Evolutionary conservation across 208 protist species (phyloP), one percentile per base, ranked within the genome.

Genomic region (Endotrypanum monterogeii): DNA sequence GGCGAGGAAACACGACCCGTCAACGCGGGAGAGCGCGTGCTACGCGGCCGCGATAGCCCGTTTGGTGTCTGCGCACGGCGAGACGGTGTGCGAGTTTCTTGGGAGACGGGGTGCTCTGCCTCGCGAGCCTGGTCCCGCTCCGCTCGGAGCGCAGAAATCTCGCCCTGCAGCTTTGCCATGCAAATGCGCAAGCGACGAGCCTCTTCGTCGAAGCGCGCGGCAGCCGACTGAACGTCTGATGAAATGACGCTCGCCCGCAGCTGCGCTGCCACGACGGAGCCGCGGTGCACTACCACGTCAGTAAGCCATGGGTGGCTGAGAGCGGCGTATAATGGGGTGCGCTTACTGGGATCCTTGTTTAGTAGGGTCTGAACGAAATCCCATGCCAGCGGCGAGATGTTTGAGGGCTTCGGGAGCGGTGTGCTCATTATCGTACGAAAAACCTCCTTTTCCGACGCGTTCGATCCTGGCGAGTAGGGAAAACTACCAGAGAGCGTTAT

Each of bases 401-500:
- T 84, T 0, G 73, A 60, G 12, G 97, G 95, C 57, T 86, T 83
- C 61, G 89, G 89, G 61, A 98, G 87, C 14, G 88, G 89, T 0
- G 88, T 89, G 71, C 93, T 87, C 85, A 94, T 92, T 73, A 98
- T 98, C 54, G 84, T 91, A 20, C 84, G 83, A 79, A 98, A 98
- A n/a, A 98, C 92, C 54, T 95, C 91, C 89, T 98, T 83, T 85
- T 95, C 85, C 80, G 92, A 78, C 57, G 97, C 69, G 76, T 83
- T 83, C 70, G 98, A 84, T 80, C 98, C 88, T 1, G 91, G 84
- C 11, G 89, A 94, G 76, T 99, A 99, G 18, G 98, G 98, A 39
- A 99, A 95, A 70, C 91, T 97, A 55, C 98, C 98, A 46, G 97
- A 98, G 8, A 99, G 87, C 37, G 99, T 94, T 28, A 99, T 99